phyloP scores from a whole-genome alignment of 495 filamentous ascomycete genomes.

The Penicillium canariense region DNA sequence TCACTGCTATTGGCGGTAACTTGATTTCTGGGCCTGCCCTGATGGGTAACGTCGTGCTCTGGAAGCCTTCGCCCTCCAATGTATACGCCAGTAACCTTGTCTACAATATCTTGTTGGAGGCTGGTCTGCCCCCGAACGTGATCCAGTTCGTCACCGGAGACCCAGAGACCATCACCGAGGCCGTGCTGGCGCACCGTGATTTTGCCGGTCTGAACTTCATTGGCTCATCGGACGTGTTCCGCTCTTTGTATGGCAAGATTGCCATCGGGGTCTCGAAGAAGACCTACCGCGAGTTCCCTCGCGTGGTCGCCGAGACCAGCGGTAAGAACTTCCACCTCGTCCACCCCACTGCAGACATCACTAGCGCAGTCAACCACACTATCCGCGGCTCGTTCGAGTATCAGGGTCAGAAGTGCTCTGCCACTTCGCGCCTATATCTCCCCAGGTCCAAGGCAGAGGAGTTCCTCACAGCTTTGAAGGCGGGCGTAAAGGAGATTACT shows the following conservation, averaged over 20 bases:
- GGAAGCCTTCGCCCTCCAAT: slow-evolving; percentile 82
- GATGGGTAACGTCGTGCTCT: slow-evolving; percentile 83
- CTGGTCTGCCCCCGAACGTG: slow-evolving; percentile 74
- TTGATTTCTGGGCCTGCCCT: slow-evolving; percentile 70
- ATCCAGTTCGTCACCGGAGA: slow-evolving; percentile 83
- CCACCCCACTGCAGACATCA: slow-evolving; percentile 68
- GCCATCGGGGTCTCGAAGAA: slow-evolving; percentile 65
- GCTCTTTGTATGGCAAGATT: slow-evolving; percentile 68
- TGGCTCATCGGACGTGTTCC: slow-evolving; percentile 79
- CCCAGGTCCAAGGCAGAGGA: slow-evolving; percentile 62
- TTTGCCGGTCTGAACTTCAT: slow-evolving; percentile 80
- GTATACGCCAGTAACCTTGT: slow-evolving; percentile 72
- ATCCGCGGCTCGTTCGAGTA: slow-evolving; percentile 88
- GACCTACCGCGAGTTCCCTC: slow-evolving; percentile 70
- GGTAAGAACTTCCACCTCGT: slow-evolving; percentile 93
- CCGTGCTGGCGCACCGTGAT: slow-evolving; percentile 63
- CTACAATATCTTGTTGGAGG: slow-evolving; percentile 84
- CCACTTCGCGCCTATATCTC: slow-evolving; percentile 74
- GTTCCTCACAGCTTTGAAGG: slow-evolving; percentile 56
- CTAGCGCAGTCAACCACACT: slow-evolving; percentile 76
- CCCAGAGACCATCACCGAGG: slow-evolving; percentile 67
- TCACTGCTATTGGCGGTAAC: slow-evolving; percentile 82
- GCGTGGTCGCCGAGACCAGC: slow-evolving; percentile 82
- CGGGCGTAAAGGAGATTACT: slow-evolving; percentile 33
- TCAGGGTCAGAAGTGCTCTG: slow-evolving; percentile 87